These are phyloP conservation scores for Penicillium longicatenatum DNA, from an alignment of 495 filamentous ascomycete species.

Conservation along the genomic window DNA sequence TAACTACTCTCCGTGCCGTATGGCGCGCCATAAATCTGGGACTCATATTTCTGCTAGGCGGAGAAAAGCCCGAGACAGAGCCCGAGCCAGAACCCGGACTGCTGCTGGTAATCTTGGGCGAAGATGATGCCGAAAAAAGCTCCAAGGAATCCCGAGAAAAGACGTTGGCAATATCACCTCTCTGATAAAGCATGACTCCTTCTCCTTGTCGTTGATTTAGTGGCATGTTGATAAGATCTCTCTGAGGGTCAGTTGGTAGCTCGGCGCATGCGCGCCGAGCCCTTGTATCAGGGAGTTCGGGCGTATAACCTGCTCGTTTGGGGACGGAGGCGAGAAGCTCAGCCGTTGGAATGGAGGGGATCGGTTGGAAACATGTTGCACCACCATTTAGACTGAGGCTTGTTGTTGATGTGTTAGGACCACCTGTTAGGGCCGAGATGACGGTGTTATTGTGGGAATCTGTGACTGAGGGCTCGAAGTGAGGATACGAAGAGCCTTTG, in stretches of 20 bases:
- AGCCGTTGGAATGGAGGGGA: not conserved
- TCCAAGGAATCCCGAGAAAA: not conserved
- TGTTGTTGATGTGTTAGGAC: not conserved
- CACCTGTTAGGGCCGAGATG: not conserved
- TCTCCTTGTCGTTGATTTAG: slow-evolving; percentile 12
- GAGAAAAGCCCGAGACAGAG: not conserved
- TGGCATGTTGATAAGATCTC: slow-evolving; percentile 41
- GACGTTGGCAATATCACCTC: not conserved
- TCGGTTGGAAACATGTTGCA: not conserved
- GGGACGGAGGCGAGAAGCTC: slow-evolving; percentile 14
- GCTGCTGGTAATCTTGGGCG: not conserved
- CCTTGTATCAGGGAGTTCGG: slow-evolving; percentile 38
- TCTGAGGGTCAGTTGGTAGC: slow-evolving; percentile 24
- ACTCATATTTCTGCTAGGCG: not conserved
- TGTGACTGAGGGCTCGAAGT: not conserved
- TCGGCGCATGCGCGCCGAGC: slow-evolving; percentile 35
- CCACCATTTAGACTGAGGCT: not conserved
- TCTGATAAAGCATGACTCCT: not conserved
- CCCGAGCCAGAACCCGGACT: not conserved
- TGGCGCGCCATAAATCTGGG: not conserved
- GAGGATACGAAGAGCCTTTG: not conserved
- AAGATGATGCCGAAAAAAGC: not conserved
- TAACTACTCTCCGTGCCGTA: slow-evolving; percentile 20
- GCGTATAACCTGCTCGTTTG: slow-evolving; percentile 6
- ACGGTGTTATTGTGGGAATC: not conserved